Percentiles rank a stretch among this genome's conserved stretches.
These are phyloP conservation scores for Soucietia sequanensis DNA, from an alignment of 805 yeast genomes.

Conservation along the genomic window DNA sequence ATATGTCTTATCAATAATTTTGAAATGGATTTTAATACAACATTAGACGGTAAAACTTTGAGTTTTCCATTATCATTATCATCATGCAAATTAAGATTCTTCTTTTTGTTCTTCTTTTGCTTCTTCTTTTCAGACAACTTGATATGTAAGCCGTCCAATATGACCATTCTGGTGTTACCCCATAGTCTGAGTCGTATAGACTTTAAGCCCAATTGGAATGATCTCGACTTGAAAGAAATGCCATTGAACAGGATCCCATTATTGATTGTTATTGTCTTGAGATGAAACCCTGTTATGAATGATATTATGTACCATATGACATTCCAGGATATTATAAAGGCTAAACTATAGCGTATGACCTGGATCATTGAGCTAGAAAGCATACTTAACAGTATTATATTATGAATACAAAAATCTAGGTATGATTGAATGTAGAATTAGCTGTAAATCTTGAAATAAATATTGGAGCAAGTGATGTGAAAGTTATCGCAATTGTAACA, in stretches of 20 bases:
- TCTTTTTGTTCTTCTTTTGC: conserved; percentile 1
- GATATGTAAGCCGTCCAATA: conserved; percentile 22
- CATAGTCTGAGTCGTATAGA: conserved; percentile 34
- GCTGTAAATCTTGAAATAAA: no score
- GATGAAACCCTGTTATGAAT: conserved; percentile 29
- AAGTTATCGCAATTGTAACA: no score
- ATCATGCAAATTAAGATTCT: neutral
- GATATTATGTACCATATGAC: conserved; percentile 31
- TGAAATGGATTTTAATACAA: conserved; percentile 7
- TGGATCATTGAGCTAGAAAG: no score
- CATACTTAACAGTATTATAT: no score
- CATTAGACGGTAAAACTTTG: conserved; percentile 16
- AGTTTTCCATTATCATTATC: conserved; percentile 3
- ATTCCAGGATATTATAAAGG: conserved; percentile 19
- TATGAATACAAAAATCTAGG: no score
- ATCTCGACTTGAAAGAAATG: conserved; percentile 15
- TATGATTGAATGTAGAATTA: no score
- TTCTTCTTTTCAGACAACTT: conserved; percentile 1
- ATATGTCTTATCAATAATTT: conserved; percentile 14
- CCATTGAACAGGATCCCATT: conserved; percentile 40
- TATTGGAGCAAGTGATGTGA: no score
- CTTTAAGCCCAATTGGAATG: conserved; percentile 13
- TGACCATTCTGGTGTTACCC: conserved; percentile 35
- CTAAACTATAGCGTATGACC: neutral
- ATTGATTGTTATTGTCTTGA: conserved; percentile 30